phyloP scores from a whole-genome alignment of 108 stramenopile genomes.

The Conticribra weissflogii region DNA sequence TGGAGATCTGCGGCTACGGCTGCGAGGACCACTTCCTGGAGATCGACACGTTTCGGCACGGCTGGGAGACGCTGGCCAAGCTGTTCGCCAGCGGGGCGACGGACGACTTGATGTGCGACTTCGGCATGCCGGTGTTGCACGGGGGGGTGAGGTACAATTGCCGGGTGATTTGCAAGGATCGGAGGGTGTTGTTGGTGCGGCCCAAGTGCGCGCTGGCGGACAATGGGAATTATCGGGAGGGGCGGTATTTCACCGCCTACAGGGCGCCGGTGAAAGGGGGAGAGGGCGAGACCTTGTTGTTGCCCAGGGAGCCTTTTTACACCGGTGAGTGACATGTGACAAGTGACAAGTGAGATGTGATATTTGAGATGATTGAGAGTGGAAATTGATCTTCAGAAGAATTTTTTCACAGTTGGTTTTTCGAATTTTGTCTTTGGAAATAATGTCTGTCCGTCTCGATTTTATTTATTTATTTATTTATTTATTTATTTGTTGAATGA shows the following conservation, averaged over 20 bases:
- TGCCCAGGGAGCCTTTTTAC: constrained; percentile 32
- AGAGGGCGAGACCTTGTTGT: constrained; percentile 30
- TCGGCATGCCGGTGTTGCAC: constrained; percentile 95
- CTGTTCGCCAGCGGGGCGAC: constrained; percentile 82
- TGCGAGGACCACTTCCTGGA: constrained; percentile 99
- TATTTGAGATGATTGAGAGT: too few species aligned
- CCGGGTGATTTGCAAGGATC: constrained; percentile 82
- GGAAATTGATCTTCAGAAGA: too few species aligned
- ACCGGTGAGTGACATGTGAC: background rate
- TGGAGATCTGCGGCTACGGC: constrained; percentile 96
- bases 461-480: too few species aligned
- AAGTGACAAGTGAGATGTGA: background rate
- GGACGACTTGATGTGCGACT: constrained; percentile 90
- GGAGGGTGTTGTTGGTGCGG: constrained; percentile 84
- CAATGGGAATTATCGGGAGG: constrained; percentile 97
- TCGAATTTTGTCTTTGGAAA: too few species aligned
- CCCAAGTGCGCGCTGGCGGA: constrained; percentile 92
- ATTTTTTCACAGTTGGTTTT: too few species aligned
- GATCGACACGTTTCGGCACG: constrained; percentile 94
- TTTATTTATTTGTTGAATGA: background rate
- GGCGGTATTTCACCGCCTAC: constrained; percentile 94
- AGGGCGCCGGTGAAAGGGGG: background rate
- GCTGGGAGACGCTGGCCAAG: constrained; percentile 83
- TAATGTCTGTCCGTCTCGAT: too few species aligned
- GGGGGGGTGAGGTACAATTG: constrained; percentile 95